phyloP scores from a whole-genome alignment of 306 rosid species.

The Luffa aegyptiaca region DNA sequence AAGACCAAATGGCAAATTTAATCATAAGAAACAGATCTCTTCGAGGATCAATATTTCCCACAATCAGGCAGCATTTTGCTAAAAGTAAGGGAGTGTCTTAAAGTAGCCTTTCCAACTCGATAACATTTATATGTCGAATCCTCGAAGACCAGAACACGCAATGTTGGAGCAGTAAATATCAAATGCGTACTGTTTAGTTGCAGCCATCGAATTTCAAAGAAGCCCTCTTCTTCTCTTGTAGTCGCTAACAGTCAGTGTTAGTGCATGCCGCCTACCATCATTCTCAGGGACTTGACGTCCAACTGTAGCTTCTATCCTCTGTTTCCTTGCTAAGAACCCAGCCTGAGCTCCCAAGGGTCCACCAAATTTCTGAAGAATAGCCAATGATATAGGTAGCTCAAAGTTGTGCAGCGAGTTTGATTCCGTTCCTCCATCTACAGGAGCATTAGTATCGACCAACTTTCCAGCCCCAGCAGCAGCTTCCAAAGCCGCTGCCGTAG shows the following conservation, averaged over 20 bases:
- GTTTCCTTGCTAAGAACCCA: slow-evolving; percentile 70
- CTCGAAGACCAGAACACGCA: background rate
- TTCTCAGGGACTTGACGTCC: slow-evolving; percentile 72
- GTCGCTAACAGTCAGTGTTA: slow-evolving; percentile 69
- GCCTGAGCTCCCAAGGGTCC: slow-evolving; percentile 70
- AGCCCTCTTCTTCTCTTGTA: slow-evolving; percentile 90
- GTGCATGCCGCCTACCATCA: slow-evolving; percentile 53
- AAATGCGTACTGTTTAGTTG: background rate
- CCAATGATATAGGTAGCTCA: slow-evolving; percentile 81
- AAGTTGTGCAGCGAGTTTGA: slow-evolving; percentile 63
- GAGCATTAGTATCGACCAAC: slow-evolving; percentile 77
- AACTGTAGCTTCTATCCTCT: slow-evolving; percentile 56
- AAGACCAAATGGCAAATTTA: background rate
- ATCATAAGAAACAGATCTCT: background rate
- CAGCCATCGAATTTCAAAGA: slow-evolving; percentile 33
- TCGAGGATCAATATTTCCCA: background rate
- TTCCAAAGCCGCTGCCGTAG: slow-evolving; percentile 74
- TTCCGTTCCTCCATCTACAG: slow-evolving; percentile 78
- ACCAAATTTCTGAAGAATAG: slow-evolving; percentile 69
- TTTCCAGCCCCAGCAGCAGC: slow-evolving; percentile 96
- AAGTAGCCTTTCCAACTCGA: background rate
- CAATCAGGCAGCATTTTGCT: background rate
- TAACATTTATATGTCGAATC: background rate
- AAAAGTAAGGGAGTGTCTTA: background rate
- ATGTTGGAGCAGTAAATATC: background rate